phyloP scores from a whole-genome alignment of 2,329 filamentous ascomycete genomes.

The Ustilaginoidea virens region DNA sequence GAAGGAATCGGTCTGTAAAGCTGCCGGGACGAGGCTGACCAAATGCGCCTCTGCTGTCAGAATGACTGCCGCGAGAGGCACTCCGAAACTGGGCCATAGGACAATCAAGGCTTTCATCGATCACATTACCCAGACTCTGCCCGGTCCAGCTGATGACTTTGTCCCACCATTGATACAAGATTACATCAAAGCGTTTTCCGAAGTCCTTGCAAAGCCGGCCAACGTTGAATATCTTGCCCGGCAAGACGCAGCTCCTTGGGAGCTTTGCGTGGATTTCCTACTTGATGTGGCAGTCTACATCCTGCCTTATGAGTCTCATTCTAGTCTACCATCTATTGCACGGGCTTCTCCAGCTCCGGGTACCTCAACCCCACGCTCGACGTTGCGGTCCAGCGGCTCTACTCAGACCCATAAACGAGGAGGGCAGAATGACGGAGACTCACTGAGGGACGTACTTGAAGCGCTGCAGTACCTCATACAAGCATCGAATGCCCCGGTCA shows the following conservation, averaged over 20 bases:
- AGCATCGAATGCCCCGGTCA: conserved; percentile 52
- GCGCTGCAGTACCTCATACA: conserved; percentile 50
- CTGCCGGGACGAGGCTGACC: conserved; percentile 41
- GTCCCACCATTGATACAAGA: conserved; percentile 57
- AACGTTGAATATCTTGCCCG: conserved; percentile 66
- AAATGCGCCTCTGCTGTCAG: conserved; percentile 59
- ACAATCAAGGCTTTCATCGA: conserved; percentile 66
- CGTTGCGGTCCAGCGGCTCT: conserved; percentile 13
- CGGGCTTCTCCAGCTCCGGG: conserved; percentile 28
- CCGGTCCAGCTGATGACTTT: conserved; percentile 42
- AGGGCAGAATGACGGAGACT: conserved; percentile 15
- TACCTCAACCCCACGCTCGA: conserved; percentile 14
- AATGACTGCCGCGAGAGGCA: conserved; percentile 53
- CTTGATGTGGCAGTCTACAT: conserved; percentile 41
- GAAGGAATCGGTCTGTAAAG: conserved; percentile 27
- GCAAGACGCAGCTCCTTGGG: conserved; percentile 46
- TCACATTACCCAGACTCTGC: conserved; percentile 65
- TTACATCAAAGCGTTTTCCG: conserved; percentile 62
- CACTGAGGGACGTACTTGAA: conserved; percentile 30
- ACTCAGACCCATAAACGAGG: conserved; percentile 15
- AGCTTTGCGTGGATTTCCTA: conserved; percentile 55
- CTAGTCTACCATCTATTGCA: conserved; percentile 1
- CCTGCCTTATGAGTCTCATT: conserved; percentile 20
- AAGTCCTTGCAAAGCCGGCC: conserved; percentile 54
- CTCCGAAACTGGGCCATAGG: conserved; percentile 53